Percentiles rank a stretch among this genome's conserved stretches.
These are phyloP conservation scores for Candida rishiriensis DNA, from an alignment of 805 yeast species.

Conservation along the genomic window DNA sequence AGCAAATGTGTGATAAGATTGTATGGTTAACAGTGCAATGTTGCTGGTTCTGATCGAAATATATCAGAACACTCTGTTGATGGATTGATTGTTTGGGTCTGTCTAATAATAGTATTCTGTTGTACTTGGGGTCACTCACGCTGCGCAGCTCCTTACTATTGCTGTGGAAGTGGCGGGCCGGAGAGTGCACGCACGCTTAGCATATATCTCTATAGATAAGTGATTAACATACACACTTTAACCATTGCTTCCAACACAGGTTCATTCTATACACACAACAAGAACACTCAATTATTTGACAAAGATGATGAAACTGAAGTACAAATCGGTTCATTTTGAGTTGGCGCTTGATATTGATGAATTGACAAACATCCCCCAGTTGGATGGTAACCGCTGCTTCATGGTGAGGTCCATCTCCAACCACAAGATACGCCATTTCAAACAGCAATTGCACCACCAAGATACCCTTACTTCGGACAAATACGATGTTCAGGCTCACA, in stretches of 20 bases:
- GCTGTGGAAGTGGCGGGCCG: too few relatives aligned
- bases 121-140: too few relatives aligned
- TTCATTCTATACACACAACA: too few relatives aligned
- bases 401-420: slow-evolving; percentile 37
- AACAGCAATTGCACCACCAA: slow-evolving; percentile 13
- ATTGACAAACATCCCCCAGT: slow-evolving; percentile 79
- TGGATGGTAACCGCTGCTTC: slow-evolving; percentile 56
- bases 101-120: too few relatives aligned
- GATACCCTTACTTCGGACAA: slow-evolving; percentile 37
- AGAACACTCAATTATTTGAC: too few relatives aligned
- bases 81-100: not conserved
- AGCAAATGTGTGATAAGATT: slow-evolving; percentile 3
- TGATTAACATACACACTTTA: too few relatives aligned
- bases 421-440: slow-evolving; percentile 12
- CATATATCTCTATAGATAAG: too few relatives aligned
- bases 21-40: too few relatives aligned
- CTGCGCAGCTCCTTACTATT: too few relatives aligned
- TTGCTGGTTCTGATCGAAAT: not conserved
- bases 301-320: slow-evolving; percentile 22
- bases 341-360: slow-evolving; percentile 58
- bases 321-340: slow-evolving; percentile 40
- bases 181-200: too few relatives aligned
- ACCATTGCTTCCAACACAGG: too few relatives aligned
- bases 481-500: slow-evolving; percentile 45
- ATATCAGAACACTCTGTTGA: not conserved